phyloP scores from a whole-genome alignment of 23 red algal genomes.

The Chondrus crispus region DNA sequence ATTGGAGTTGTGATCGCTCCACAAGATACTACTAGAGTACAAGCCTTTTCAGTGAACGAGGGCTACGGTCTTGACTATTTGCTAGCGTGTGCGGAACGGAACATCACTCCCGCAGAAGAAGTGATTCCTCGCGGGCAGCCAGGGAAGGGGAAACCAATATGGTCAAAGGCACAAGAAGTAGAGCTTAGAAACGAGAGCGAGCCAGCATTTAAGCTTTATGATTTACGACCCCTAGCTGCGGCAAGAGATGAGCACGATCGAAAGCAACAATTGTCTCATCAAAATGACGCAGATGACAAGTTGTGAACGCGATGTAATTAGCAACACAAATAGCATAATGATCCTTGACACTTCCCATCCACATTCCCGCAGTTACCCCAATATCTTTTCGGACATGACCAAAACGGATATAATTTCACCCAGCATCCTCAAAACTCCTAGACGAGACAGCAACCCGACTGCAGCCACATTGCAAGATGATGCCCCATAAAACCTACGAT shows the following conservation, averaged over 20 bases:
- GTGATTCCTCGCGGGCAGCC: background rate
- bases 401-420: too few species aligned
- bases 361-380: too few species aligned
- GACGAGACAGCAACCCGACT: too few species aligned
- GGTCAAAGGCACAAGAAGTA: background rate
- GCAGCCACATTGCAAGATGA: too few species aligned
- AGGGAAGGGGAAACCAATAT: background rate
- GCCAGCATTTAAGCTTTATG: slow-evolving; percentile 55
- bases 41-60: background rate
- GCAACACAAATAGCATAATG: too few species aligned
- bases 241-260: slow-evolving; percentile 48
- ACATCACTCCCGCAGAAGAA: background rate
- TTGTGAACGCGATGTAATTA: too few species aligned
- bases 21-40: background rate
- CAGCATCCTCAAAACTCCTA: too few species aligned
- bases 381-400: too few species aligned
- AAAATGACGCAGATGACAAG: too few species aligned
- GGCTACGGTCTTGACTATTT: background rate
- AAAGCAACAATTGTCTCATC: too few species aligned
- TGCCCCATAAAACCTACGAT: too few species aligned
- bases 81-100: background rate
- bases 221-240: slow-evolving; percentile 39
- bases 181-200: background rate
- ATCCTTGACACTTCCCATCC: too few species aligned
- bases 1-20: slow-evolving; percentile 11